These are phyloP conservation scores for Blastomyces gilchristii DNA, from an alignment of 2,329 filamentous ascomycete species.

Conservation along the genomic window DNA sequence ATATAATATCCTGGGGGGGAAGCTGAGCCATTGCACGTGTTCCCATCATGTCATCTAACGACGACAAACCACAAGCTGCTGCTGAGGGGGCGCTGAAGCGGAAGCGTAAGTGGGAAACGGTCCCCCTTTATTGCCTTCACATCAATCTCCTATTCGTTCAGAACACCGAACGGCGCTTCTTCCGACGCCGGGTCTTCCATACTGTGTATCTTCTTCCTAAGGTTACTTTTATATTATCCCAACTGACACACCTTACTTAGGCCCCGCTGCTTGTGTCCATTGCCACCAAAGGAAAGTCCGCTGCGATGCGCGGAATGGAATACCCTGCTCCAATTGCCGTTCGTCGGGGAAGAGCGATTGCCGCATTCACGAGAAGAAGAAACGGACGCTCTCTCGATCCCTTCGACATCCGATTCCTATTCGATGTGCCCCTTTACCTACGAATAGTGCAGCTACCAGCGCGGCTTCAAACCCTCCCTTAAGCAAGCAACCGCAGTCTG, in stretches of 20 bases:
- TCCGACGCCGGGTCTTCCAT: neutral
- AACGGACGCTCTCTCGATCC: conserved; percentile 34
- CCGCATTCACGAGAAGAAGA: conserved; percentile 43
- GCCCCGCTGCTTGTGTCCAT: conserved; percentile 38
- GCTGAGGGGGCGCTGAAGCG: conserved; percentile 14
- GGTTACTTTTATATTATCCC: neutral
- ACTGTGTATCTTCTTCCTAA: neutral
- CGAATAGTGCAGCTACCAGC: conserved; percentile 6
- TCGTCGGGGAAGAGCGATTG: conserved; percentile 36
- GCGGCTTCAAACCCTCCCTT: no score
- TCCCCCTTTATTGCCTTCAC: neutral
- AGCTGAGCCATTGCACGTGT: no score
- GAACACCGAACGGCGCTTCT: neutral
- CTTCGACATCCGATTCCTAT: conserved; percentile 39
- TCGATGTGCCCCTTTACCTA: conserved; percentile 28
- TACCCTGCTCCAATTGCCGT: conserved; percentile 42
- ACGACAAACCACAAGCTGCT: conserved; percentile 11
- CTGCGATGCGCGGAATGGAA: conserved; percentile 40
- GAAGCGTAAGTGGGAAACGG: conserved; percentile 12
- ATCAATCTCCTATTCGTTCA: conserved; percentile 1
- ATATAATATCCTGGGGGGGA: neutral
- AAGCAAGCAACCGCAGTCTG: conserved; percentile 3
- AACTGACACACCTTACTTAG: conserved; percentile 16
- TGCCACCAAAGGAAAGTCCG: conserved; percentile 45
- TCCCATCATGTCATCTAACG: conserved; percentile 12